A percentile compares a stretch with the other conserved stretches of the same genome.
Evolutionary conservation across 441 rosid species (phyloP).

Genomic region (Cnidoscolus chayamansa): DNA sequence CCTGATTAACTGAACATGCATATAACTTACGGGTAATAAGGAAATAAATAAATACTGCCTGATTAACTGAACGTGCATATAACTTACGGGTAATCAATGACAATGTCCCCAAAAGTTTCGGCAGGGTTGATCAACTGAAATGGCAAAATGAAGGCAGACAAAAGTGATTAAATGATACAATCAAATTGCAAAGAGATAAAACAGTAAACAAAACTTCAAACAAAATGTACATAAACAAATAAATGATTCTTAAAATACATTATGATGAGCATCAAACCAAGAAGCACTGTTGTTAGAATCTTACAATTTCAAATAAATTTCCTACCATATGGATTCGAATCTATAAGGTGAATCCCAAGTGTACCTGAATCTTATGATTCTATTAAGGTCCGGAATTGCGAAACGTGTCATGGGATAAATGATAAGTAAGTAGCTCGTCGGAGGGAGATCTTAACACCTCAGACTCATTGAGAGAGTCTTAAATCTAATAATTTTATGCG

Average conservation of each 20-base stretch:
- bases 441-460: too few species aligned
- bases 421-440: too few species aligned
- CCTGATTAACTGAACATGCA: constrained; percentile 21
- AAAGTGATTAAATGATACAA: neutral
- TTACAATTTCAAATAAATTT: too few species aligned
- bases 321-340: too few species aligned
- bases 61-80: constrained; percentile 23
- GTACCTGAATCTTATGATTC: too few species aligned
- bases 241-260: neutral
- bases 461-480: too few species aligned
- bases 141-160: constrained; percentile 13
- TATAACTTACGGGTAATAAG: constrained; percentile 55
- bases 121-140: constrained; percentile 91
- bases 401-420: too few species aligned
- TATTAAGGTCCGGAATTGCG: too few species aligned
- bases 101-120: constrained; percentile 98
- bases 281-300: too few species aligned
- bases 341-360: too few species aligned
- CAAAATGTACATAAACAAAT: neutral
- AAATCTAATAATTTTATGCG: too few species aligned
- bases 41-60: constrained; percentile 13
- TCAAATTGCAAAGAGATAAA: neutral
- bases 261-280: neutral
- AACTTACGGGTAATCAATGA: constrained; percentile 93
- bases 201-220: neutral